Base-by-base conservation (phyloP, 306 rosid genomes). In the Rubus idaeus region DNA sequence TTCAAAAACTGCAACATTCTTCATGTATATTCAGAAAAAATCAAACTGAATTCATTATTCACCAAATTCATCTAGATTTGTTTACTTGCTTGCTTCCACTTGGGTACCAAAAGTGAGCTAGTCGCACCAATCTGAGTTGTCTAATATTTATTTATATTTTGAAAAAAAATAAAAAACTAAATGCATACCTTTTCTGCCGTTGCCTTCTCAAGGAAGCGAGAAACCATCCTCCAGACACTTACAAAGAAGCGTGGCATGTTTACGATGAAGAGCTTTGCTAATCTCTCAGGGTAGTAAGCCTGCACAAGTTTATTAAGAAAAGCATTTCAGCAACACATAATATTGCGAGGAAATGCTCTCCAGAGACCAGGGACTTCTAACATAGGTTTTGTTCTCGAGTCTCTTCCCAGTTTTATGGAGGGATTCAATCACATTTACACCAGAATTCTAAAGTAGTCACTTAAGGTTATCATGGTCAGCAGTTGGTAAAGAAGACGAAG, bases 221-320 rank as follows among this genome's bases (percentile, higher is more conserved):
- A 94, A 79, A 94, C 85, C 81, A 94, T 30, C 86, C 84, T 92
- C 98, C 98, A 94, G 77, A 94, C 93, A 47, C 96, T 90, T 47
- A 88, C 91, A 67, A 94, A 94, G 83, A 94, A 94, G 78, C 93
- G 71, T 12, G 97, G 97, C 98, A 94, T 94, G 84, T 86, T 57
- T 76, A 94, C 70, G 75, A 94, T 77, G 84, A 79, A 94, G 66
- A 86, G 85, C 82, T 85, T 94, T 3, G 86, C 87, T 65, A 94
- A 82, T 56, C 98, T 96, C 78, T 94, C 98, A 7, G 98, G 98
- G 88, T 94, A 94, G 82, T 94, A 95, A 71, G 88, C 83, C 98
- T 95, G 86, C 75, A 88, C 6, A 70, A 70, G 39, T 30, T 72
- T 21, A 73, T 57, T 10, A 44, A 9, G 14, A 18, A 42, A 56